Conservation (phyloP, 768 basidiomycete genomes). For the Tylopilus plumbeoviolaceoides region DNA sequence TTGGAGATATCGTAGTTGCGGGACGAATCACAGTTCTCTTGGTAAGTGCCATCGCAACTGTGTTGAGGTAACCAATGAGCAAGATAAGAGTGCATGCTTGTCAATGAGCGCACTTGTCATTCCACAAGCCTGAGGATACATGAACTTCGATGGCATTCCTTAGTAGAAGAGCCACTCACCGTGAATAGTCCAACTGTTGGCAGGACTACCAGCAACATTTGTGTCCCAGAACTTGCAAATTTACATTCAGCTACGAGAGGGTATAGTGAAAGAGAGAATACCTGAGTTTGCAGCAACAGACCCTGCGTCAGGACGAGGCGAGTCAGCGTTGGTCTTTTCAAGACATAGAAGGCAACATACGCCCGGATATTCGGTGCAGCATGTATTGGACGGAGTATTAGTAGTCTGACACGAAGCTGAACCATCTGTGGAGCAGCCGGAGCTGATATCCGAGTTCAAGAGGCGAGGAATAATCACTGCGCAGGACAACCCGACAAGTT, state of each 20-base stretch:
- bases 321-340: neutral
- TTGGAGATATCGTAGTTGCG: slow-evolving; percentile 43
- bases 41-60: slow-evolving; percentile 52
- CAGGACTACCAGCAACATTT: slow-evolving; percentile 56
- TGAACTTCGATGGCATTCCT: neutral
- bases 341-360: slow-evolving; percentile 34
- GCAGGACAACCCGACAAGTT: slow-evolving; percentile 16
- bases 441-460: slow-evolving; percentile 34
- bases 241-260: neutral
- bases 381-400: slow-evolving; percentile 36
- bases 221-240: slow-evolving; percentile 66
- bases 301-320: slow-evolving; percentile 38
- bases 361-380: slow-evolving; percentile 66
- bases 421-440: slow-evolving; percentile 52
- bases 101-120: slow-evolving; percentile 45
- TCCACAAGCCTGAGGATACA: slow-evolving; percentile 52
- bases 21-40: slow-evolving; percentile 36
- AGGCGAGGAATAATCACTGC: slow-evolving; percentile 19
- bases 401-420: slow-evolving; percentile 50
- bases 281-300: slow-evolving; percentile 54
- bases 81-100: neutral
- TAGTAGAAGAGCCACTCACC: slow-evolving; percentile 38
- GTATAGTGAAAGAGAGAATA: slow-evolving; percentile 11
- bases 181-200: slow-evolving; percentile 70
- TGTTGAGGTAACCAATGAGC: neutral